Percentiles rank a stretch among this genome's conserved stretches.
Evolutionary conservation across 2,329 filamentous ascomycete species (phyloP).

Genomic region (Coniochaeta sp.): DNA sequence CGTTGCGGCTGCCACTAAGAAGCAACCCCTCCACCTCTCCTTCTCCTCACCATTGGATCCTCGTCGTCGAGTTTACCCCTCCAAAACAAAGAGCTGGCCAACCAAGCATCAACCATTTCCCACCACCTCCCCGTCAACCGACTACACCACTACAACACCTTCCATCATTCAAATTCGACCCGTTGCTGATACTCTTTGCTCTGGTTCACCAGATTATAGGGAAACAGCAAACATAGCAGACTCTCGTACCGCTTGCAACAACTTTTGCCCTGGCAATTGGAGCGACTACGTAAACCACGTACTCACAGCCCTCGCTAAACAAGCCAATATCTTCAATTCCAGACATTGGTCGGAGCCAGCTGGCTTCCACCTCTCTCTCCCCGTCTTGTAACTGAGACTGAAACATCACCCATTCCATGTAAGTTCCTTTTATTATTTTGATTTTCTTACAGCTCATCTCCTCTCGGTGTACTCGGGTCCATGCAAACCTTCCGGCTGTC

Average conservation of each 20-base stretch:
- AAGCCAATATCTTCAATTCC: background rate
- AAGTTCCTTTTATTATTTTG: background rate
- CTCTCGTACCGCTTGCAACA: background rate
- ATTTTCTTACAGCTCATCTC: background rate
- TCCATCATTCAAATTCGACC: background rate
- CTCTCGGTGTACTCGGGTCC: background rate
- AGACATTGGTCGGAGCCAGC: background rate
- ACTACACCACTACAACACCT: background rate
- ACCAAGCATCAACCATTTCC: slow-evolving; percentile 12
- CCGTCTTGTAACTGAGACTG: background rate
- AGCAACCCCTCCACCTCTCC: background rate
- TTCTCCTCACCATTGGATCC: background rate
- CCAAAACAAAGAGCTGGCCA: slow-evolving; percentile 8
- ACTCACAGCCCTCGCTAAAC: background rate
- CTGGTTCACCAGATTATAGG: background rate
- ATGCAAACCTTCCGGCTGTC: background rate
- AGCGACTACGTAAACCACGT: background rate
- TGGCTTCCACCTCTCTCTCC: background rate
- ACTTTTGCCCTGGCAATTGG: background rate
- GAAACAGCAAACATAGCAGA: background rate
- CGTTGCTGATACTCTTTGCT: background rate
- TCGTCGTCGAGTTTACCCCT: background rate
- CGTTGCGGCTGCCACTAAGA: slow-evolving; percentile 1
- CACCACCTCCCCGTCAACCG: background rate
- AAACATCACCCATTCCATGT: background rate